These are phyloP conservation scores for Cyanidioschyzon merolae DNA, from an alignment of 23 red algal genomes.

Conservation along the genomic window DNA sequence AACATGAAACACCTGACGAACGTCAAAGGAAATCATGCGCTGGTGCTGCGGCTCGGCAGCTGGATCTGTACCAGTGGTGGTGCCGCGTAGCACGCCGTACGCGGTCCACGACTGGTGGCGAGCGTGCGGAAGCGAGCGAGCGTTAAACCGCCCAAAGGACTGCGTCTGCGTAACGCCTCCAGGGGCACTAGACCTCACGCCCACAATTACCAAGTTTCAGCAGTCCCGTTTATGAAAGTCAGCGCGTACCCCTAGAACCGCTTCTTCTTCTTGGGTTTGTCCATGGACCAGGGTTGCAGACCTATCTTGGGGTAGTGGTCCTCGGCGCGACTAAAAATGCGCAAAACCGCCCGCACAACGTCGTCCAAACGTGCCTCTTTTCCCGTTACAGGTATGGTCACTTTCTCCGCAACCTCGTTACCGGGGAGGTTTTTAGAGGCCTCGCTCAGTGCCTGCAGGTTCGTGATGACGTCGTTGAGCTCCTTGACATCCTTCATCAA, in stretches of 20 bases:
- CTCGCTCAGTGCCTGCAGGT: conserved; percentile 9
- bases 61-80: too few relatives aligned
- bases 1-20: too few relatives aligned
- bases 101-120: too few relatives aligned
- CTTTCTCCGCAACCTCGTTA: background rate
- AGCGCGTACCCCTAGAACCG: background rate
- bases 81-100: too few relatives aligned
- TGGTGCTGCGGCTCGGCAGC: too few relatives aligned
- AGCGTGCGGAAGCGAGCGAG: too few relatives aligned
- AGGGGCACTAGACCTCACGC: too few relatives aligned
- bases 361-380: conserved; percentile 20
- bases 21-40: too few relatives aligned
- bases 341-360: conserved; percentile 19
- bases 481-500: conserved; percentile 14
- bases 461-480: conserved; percentile 9
- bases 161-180: too few relatives aligned
- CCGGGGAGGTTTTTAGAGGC: conserved; percentile 6
- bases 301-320: conserved; percentile 30
- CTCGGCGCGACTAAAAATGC: conserved; percentile 22
- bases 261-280: conserved; percentile 15
- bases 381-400: conserved; percentile 12
- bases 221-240: too few relatives aligned
- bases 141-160: too few relatives aligned
- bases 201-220: too few relatives aligned
- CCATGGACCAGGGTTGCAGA: conserved; percentile 23